A percentile compares a stretch with the other conserved stretches of the same genome.
Evolutionary conservation across 805 yeast genomes (phyloP).

Genomic region (Saccharomycopsis lassenensis): DNA sequence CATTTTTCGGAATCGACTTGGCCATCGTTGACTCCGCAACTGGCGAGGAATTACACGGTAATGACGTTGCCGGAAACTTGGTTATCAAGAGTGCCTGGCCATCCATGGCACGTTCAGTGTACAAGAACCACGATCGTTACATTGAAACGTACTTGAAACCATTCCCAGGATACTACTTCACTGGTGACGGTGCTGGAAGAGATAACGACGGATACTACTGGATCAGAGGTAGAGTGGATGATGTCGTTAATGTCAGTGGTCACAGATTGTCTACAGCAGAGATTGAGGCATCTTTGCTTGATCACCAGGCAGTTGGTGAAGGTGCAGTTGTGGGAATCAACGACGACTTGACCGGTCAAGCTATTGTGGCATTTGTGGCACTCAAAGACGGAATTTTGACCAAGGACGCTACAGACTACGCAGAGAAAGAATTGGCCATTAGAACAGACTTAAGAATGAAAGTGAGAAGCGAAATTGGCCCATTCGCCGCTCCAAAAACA

Average conservation of each 20-base stretch:
- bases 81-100: slow-evolving; percentile 94
- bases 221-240: slow-evolving; percentile 98
- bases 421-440: slow-evolving; percentile 26
- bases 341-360: slow-evolving; percentile 96
- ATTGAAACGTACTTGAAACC: slow-evolving; percentile 89
- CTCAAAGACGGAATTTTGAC: slow-evolving; percentile 42
- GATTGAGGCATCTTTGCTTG: slow-evolving; percentile 84
- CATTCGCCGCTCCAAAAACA: slow-evolving; percentile 91
- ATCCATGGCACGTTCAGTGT: slow-evolving; percentile 95
- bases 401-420: slow-evolving; percentile 24
- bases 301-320: slow-evolving; percentile 75
- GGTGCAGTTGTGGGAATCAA: slow-evolving; percentile 94
- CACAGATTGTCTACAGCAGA: slow-evolving; percentile 98
- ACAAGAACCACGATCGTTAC: slow-evolving; percentile 76
- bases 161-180: slow-evolving; percentile 87
- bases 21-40: slow-evolving; percentile 87
- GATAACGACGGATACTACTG: slow-evolving; percentile 94
- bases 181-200: slow-evolving; percentile 98
- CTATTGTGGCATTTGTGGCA: slow-evolving; percentile 89
- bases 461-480: slow-evolving; percentile 77
- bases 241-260: slow-evolving; percentile 95
- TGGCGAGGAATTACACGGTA: slow-evolving; percentile 74
- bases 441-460: slow-evolving; percentile 70
- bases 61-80: slow-evolving; percentile 92
- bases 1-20: slow-evolving; percentile 91